phyloP scores from a whole-genome alignment of 768 basidiomycete genomes.

The Chalciporus sphaerocephalus region DNA sequence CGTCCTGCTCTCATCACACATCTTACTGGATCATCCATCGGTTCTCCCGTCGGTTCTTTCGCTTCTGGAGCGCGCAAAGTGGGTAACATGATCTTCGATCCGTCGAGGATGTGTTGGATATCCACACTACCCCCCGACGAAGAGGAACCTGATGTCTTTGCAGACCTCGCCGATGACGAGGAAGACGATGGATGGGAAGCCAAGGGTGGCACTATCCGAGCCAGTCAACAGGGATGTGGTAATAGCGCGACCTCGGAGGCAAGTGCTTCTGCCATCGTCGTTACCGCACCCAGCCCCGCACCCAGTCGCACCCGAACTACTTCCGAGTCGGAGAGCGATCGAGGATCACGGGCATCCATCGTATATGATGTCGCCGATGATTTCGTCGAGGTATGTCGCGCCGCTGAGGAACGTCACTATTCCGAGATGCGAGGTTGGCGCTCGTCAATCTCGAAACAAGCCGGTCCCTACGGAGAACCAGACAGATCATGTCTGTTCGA shows the following conservation, averaged over 20 bases:
- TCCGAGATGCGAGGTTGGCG: slow-evolving; percentile 83
- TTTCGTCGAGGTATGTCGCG: slow-evolving; percentile 65
- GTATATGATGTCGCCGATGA: slow-evolving; percentile 73
- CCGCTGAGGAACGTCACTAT: slow-evolving; percentile 79
- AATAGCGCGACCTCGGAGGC: slow-evolving; percentile 25
- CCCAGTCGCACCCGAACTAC: slow-evolving; percentile 60
- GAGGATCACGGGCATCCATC: slow-evolving; percentile 76
- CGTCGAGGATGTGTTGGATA: slow-evolving; percentile 92
- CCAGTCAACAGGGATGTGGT: slow-evolving; percentile 40
- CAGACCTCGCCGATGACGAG: slow-evolving; percentile 88
- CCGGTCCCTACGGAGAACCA: slow-evolving; percentile 32
- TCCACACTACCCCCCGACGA: slow-evolving; percentile 80
- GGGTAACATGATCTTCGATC: slow-evolving; percentile 98
- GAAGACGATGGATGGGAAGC: slow-evolving; percentile 67
- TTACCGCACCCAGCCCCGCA: slow-evolving; percentile 54
- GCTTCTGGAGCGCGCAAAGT: slow-evolving; percentile 82
- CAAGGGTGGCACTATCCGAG: slow-evolving; percentile 78
- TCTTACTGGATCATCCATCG: slow-evolving; percentile 81
- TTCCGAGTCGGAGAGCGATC: slow-evolving; percentile 69
- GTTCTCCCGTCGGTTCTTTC: slow-evolving; percentile 72
- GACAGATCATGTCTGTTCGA: slow-evolving; percentile 71
- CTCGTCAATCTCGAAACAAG: slow-evolving; percentile 22
- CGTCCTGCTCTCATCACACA: slow-evolving; percentile 96
- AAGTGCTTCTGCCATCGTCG: slow-evolving; percentile 26
- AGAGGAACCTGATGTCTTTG: slow-evolving; percentile 95